Evolutionary conservation across 306 rosid species (phyloP).

Genomic region (Prunus mongolica): DNA sequence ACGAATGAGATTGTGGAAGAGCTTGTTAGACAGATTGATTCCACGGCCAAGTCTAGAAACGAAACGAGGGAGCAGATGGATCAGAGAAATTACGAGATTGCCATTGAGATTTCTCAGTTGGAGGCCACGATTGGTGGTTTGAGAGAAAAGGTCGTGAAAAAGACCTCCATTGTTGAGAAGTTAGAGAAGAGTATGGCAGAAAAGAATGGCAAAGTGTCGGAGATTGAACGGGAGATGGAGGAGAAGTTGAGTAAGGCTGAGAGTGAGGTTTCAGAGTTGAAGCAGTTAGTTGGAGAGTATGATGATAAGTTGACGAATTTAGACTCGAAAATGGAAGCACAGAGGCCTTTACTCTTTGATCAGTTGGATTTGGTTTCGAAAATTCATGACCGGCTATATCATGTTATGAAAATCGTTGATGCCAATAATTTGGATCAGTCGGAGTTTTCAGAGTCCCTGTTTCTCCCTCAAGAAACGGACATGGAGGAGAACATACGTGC

Average conservation of each 20-base stretch:
- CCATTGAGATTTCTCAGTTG: conserved; percentile 93
- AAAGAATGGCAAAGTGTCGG: conserved; percentile 56
- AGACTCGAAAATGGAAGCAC: conserved; percentile 51
- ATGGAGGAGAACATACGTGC: conserved; percentile 83
- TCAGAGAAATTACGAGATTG: conserved; percentile 91
- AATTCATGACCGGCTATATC: conserved; percentile 70
- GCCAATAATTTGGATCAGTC: conserved; percentile 54
- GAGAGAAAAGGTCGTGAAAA: conserved; percentile 77
- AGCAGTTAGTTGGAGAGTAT: conserved; percentile 51
- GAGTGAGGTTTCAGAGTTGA: conserved; percentile 55
- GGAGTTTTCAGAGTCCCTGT: conserved; percentile 63
- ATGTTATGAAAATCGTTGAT: conserved; percentile 55
- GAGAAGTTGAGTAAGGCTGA: conserved; percentile 50
- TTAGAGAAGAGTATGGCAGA: conserved; percentile 56
- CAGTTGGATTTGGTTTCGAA: conserved; percentile 74
- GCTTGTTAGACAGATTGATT: conserved; percentile 69
- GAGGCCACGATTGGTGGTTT: conserved; percentile 77
- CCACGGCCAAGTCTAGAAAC: conserved; percentile 61
- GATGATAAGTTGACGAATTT: conserved; percentile 60
- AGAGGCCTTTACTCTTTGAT: conserved; percentile 70
- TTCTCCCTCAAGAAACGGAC: conserved; percentile 87
- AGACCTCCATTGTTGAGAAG: conserved; percentile 43
- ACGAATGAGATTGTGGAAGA: conserved; percentile 94
- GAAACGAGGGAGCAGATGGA: conserved; percentile 93
- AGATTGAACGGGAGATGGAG: conserved; percentile 42